These are phyloP conservation scores for Atkinsonella hypoxylon DNA, from an alignment of 2,329 filamentous ascomycete genomes.

Conservation along the genomic window DNA sequence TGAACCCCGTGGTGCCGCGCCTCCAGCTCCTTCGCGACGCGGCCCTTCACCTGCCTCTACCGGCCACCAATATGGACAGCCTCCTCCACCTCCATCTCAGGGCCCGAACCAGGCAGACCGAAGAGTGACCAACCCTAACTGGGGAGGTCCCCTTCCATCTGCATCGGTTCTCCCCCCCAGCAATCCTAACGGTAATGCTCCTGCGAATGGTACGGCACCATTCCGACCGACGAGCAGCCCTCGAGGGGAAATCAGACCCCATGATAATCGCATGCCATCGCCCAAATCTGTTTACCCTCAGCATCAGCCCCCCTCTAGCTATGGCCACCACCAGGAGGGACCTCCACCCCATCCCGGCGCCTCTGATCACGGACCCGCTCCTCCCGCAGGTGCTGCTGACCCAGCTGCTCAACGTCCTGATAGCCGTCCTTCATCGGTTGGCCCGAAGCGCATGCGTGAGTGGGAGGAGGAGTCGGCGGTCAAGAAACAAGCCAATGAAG, in stretches of 20 bases:
- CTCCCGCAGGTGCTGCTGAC: slow-evolving; percentile 41
- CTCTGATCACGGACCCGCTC: slow-evolving; percentile 36
- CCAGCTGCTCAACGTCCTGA: slow-evolving; percentile 51
- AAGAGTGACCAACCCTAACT: slow-evolving; percentile 48
- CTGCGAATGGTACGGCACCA: slow-evolving; percentile 48
- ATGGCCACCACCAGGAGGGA: slow-evolving; percentile 59
- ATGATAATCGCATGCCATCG: slow-evolving; percentile 83
- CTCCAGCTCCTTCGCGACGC: slow-evolving; percentile 33
- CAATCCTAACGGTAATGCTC: slow-evolving; percentile 26
- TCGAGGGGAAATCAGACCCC: slow-evolving; percentile 69
- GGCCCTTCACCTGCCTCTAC: slow-evolving; percentile 31
- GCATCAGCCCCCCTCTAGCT: slow-evolving; percentile 42
- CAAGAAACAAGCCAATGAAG: slow-evolving; percentile 84
- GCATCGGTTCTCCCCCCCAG: slow-evolving; percentile 25
- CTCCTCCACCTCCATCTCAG: slow-evolving; percentile 28
- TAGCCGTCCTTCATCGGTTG: slow-evolving; percentile 67
- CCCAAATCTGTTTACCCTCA: slow-evolving; percentile 78
- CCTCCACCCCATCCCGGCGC: slow-evolving; percentile 39
- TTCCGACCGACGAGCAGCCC: slow-evolving; percentile 66
- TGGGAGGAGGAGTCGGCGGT: slow-evolving; percentile 75
- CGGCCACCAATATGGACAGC: slow-evolving; percentile 33
- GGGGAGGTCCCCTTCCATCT: slow-evolving; percentile 40
- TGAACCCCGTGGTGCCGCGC: slow-evolving; percentile 20
- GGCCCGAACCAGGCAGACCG: slow-evolving; percentile 40
- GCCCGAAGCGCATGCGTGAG: slow-evolving; percentile 75